phyloP scores from a whole-genome alignment of 2,329 filamentous ascomycete genomes.

The Boeremia lycopersici region DNA sequence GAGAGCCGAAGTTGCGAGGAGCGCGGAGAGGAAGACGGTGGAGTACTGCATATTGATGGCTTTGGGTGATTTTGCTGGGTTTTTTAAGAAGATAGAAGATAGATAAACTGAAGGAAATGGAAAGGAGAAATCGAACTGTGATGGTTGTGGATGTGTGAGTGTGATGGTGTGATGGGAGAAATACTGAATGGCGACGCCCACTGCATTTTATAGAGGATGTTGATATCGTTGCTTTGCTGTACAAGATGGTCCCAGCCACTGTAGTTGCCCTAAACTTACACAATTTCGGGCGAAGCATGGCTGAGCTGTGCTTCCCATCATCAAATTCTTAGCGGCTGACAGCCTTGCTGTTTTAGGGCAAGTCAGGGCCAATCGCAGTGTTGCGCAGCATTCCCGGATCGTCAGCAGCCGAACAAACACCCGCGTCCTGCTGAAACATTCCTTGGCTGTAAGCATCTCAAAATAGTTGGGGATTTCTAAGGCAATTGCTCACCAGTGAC shows the following conservation, averaged over 20 bases:
- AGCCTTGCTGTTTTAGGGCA: neutral
- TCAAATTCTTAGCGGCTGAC: conserved; percentile 8
- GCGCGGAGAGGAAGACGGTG: conserved; percentile 13
- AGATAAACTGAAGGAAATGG: neutral
- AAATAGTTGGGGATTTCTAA: conserved; percentile 8
- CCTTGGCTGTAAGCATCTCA: conserved; percentile 4
- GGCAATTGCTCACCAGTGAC: neutral
- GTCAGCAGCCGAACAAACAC: conserved; percentile 11
- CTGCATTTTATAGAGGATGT: neutral
- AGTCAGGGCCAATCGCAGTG: neutral
- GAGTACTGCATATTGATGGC: conserved; percentile 22
- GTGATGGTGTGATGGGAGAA: conserved; percentile 1
- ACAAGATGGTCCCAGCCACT: neutral
- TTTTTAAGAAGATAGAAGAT: conserved; percentile 1
- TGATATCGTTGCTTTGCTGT: neutral
- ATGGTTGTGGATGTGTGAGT: neutral
- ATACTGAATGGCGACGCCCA: neutral
- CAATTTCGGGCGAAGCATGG: neutral
- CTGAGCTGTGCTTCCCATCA: conserved; percentile 2
- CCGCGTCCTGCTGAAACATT: neutral
- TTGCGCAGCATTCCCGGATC: neutral
- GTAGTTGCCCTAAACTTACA: neutral
- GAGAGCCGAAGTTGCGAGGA: conserved; percentile 15
- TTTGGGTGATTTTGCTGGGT: neutral
- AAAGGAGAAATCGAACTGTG: neutral